Evolutionary conservation across 176 grass and related monocot genomes (phyloP).

Genomic region (Triticum timopheevii): DNA sequence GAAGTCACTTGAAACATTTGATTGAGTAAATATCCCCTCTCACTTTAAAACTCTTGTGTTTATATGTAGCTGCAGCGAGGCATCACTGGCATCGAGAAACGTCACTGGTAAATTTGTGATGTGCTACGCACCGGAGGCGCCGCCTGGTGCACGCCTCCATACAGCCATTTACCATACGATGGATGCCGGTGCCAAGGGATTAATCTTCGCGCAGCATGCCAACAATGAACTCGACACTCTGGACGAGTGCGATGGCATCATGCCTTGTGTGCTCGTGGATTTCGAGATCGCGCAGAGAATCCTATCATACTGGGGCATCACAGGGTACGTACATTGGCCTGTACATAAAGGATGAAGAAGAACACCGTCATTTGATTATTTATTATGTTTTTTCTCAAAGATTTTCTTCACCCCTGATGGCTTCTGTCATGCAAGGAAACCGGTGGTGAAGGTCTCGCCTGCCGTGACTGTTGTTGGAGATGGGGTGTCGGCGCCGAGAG

Average conservation of each 20-base stretch:
- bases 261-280: slow-evolving; percentile 8
- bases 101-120: slow-evolving; percentile 24
- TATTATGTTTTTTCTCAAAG: too few relatives aligned
- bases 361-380: too few relatives aligned
- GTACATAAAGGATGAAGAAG: too few relatives aligned
- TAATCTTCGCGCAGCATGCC: slow-evolving; percentile 14
- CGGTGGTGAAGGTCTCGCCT: not conserved
- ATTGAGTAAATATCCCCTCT: too few relatives aligned
- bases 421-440: not conserved
- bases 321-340: not conserved
- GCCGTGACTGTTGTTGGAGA: not conserved
- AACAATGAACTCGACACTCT: not conserved
- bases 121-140: not conserved
- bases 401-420: not conserved
- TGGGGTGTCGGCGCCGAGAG: slow-evolving; percentile 2
- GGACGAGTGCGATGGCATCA: not conserved
- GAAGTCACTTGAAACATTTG: too few relatives aligned
- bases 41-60: too few relatives aligned
- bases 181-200: not conserved
- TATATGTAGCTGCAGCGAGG: not conserved
- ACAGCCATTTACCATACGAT: fast-evolving
- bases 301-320: not conserved
- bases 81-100: not conserved
- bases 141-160: fast-evolving
- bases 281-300: not conserved